phyloP scores from a whole-genome alignment of 257 asterid genomes.

The Solanum bukasovii region DNA sequence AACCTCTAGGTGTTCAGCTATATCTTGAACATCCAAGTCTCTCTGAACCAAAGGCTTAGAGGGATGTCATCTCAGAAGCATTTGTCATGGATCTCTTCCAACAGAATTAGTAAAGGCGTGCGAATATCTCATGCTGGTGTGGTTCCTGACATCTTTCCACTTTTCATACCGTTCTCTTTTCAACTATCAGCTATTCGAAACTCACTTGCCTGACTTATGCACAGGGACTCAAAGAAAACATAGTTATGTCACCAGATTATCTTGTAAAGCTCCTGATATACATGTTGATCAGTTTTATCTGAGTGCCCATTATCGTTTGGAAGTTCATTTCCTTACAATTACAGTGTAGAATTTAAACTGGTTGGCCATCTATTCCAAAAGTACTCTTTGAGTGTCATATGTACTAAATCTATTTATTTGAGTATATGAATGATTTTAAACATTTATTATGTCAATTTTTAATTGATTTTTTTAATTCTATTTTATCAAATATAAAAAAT shows the following conservation, averaged over 20 bases:
- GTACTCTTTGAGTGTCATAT: background rate
- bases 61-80: background rate
- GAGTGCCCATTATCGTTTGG: background rate
- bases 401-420: background rate
- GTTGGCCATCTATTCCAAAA: background rate
- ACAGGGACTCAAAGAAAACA: background rate
- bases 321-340: background rate
- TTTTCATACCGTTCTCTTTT: background rate
- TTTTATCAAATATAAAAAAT: background rate
- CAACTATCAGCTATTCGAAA: background rate
- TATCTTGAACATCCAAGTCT: constrained; percentile 65
- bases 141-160: background rate
- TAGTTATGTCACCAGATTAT: background rate
- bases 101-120: background rate
- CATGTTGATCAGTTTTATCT: background rate
- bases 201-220: background rate
- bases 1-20: constrained; percentile 77
- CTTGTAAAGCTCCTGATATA: background rate
- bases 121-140: background rate
- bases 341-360: background rate
- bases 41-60: constrained; percentile 26
- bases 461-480: background rate
- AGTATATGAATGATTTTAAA: background rate
- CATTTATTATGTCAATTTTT: background rate
- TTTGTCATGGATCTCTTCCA: background rate